Conservation (phyloP, 2,329 filamentous ascomycete species). For the Zymoseptoria brevis region DNA sequence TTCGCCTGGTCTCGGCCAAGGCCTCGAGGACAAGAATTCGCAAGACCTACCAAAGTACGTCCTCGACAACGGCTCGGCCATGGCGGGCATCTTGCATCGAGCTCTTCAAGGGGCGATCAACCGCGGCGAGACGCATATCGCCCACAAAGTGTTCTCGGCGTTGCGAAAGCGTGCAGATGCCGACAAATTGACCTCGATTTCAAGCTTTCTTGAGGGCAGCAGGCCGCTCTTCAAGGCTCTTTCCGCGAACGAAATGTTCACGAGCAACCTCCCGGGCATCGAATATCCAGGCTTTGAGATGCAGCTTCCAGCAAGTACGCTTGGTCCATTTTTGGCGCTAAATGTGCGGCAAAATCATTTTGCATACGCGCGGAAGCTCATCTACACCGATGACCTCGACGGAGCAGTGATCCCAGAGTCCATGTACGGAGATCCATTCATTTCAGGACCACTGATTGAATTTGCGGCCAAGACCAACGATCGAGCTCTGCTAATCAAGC, state of each 20-base stretch:
- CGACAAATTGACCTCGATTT: slow-evolving; percentile 37
- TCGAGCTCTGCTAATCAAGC: slow-evolving; percentile 18
- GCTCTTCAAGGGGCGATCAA: slow-evolving; percentile 34
- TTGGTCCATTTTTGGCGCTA: slow-evolving; percentile 46
- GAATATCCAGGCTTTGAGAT: slow-evolving; percentile 40
- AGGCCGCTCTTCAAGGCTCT: slow-evolving; percentile 15
- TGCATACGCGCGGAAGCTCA: slow-evolving; percentile 46
- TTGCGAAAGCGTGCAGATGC: slow-evolving; percentile 37
- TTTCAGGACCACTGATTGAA: slow-evolving; percentile 47
- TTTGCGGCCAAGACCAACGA: slow-evolving; percentile 47
- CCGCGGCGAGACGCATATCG: slow-evolving; percentile 32
- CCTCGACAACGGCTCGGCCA: slow-evolving; percentile 36
- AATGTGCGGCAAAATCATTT: slow-evolving; percentile 39
- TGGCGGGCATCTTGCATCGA: slow-evolving; percentile 37
- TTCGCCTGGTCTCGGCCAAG: slow-evolving; percentile 34
- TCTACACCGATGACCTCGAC: slow-evolving; percentile 46
- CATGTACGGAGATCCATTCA: slow-evolving; percentile 39
- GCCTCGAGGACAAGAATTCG: slow-evolving; percentile 32
- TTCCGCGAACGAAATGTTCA: slow-evolving; percentile 20
- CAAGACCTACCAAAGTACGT: slow-evolving; percentile 33
- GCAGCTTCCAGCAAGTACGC: slow-evolving; percentile 40
- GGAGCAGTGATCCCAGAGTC: slow-evolving; percentile 43
- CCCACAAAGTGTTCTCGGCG: slow-evolving; percentile 31
- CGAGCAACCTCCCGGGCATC: slow-evolving; percentile 28
- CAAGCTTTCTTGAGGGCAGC: slow-evolving; percentile 33